Evolutionary conservation across 2,329 filamentous ascomycete species (phyloP).

Genomic region (Xylariaceae sp.): DNA sequence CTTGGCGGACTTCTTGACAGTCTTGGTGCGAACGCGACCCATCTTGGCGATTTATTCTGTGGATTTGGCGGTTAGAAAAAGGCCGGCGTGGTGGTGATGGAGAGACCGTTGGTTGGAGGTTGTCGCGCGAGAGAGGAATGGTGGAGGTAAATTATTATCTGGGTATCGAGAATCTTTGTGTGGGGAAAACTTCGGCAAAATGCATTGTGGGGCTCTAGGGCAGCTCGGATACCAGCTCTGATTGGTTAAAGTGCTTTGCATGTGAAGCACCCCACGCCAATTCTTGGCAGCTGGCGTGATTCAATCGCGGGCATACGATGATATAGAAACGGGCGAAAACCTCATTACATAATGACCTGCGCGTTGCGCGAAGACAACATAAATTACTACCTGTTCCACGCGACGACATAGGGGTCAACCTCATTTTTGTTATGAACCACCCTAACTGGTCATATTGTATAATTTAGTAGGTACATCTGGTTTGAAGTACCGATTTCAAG

Average conservation of each 20-base stretch:
- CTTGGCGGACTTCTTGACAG: conserved; percentile 80
- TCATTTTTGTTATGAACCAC: no score
- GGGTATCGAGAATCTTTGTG: conserved; percentile 25
- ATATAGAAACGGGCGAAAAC: no score
- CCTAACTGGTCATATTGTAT: no score
- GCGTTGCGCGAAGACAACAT: no score
- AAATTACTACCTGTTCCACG: neutral
- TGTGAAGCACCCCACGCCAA: neutral
- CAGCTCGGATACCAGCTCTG: conserved; percentile 9
- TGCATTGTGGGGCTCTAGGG: conserved; percentile 26
- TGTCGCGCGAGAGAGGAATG: conserved; percentile 14
- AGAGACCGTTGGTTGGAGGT: conserved; percentile 21
- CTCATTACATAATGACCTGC: no score
- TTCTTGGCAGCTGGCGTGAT: neutral
- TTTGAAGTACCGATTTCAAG: no score
- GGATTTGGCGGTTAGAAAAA: conserved; percentile 10
- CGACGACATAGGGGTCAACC: no score
- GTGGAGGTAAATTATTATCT: conserved; percentile 18
- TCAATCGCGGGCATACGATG: no score
- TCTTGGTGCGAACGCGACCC: conserved; percentile 67
- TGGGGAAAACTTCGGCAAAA: conserved; percentile 29
- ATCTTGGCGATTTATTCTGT: conserved; percentile 46
- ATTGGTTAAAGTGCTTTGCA: neutral
- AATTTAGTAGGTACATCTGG: no score
- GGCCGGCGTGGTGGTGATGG: conserved; percentile 35